Evolutionary conservation across 1,139 yeast species (phyloP).

Genomic region (Geotrichum armillariae): DNA sequence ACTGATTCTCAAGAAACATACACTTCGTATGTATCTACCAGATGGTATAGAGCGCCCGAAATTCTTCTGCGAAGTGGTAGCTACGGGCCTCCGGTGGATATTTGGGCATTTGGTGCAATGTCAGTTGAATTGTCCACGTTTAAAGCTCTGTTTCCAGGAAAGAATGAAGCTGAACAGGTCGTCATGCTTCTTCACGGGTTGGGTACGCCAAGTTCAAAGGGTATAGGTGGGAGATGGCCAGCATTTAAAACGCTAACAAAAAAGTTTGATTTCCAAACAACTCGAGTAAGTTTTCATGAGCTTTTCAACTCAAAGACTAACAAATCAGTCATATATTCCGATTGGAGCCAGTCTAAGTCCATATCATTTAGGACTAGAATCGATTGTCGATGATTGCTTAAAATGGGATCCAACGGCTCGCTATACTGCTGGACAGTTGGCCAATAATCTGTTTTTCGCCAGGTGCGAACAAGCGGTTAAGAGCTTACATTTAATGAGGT

Average conservation of each 20-base stretch:
- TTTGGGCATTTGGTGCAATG: conserved; percentile 93
- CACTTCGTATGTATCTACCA: conserved; percentile 79
- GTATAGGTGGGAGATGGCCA: conserved; percentile 35
- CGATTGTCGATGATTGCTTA: conserved; percentile 29
- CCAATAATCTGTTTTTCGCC: conserved; percentile 60
- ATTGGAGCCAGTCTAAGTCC: conserved; percentile 10
- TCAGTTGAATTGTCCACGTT: conserved; percentile 79
- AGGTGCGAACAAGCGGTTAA: conserved; percentile 10
- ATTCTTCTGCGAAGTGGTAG: conserved; percentile 64
- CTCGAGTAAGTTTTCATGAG: not conserved
- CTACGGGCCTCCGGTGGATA: conserved; percentile 79
- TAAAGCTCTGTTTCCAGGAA: conserved; percentile 82
- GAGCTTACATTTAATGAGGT: conserved; percentile 3
- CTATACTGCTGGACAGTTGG: conserved; percentile 64
- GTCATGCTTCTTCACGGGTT: conserved; percentile 62
- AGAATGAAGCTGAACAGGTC: conserved; percentile 74
- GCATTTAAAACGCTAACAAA: conserved; percentile 22
- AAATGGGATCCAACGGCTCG: conserved; percentile 62
- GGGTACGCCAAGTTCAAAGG: conserved; percentile 48
- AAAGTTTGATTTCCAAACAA: conserved; percentile 11
- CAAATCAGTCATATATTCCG: not conserved
- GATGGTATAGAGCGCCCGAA: conserved; percentile 98
- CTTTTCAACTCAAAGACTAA: not conserved
- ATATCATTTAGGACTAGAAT: conserved; percentile 20
- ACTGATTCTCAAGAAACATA: conserved; percentile 54